These are phyloP conservation scores for Herpetospermum pedunculosum DNA, from an alignment of 306 rosid genomes.

Conservation along the genomic window DNA sequence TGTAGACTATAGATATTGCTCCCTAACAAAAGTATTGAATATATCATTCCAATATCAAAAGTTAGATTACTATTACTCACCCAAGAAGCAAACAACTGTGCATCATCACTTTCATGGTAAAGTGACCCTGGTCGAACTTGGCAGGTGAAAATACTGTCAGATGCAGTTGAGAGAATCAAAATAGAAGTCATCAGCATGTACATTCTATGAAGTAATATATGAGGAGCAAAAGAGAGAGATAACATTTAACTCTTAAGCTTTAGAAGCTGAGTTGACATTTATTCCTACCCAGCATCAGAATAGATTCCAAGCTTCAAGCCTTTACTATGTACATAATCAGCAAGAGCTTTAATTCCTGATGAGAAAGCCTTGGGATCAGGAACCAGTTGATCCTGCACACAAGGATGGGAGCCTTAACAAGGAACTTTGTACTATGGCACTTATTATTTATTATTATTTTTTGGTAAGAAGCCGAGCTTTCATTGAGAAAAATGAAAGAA, in stretches of 20 bases:
- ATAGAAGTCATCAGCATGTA: conserved; percentile 4
- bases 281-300: conserved; percentile 92
- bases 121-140: conserved; percentile 96
- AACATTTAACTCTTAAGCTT: conserved; percentile 9
- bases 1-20: background rate
- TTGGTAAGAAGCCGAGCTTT: too few relatives aligned
- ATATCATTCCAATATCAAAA: background rate
- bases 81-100: conserved; percentile 82
- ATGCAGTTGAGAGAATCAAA: conserved; percentile 20
- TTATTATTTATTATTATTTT: too few relatives aligned
- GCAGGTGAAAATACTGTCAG: conserved; percentile 63
- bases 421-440: conserved; percentile 1
- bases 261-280: conserved; percentile 14
- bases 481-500: too few relatives aligned
- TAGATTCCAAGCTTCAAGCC: conserved; percentile 93
- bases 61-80: conserved; percentile 35
- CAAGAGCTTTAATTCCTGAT: conserved; percentile 83
- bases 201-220: background rate
- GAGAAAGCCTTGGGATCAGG: conserved; percentile 67
- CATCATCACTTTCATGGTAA: conserved; percentile 68
- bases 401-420: conserved; percentile 22
- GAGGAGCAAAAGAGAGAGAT: background rate
- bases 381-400: conserved; percentile 55
- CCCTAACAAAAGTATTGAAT: background rate
- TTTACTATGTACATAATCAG: conserved; percentile 73